A percentile compares a stretch with the other conserved stretches of the same genome.
Evolutionary conservation across 2,329 filamentous ascomycete species (phyloP).

Genomic region (Dothideomycetidae sp.): DNA sequence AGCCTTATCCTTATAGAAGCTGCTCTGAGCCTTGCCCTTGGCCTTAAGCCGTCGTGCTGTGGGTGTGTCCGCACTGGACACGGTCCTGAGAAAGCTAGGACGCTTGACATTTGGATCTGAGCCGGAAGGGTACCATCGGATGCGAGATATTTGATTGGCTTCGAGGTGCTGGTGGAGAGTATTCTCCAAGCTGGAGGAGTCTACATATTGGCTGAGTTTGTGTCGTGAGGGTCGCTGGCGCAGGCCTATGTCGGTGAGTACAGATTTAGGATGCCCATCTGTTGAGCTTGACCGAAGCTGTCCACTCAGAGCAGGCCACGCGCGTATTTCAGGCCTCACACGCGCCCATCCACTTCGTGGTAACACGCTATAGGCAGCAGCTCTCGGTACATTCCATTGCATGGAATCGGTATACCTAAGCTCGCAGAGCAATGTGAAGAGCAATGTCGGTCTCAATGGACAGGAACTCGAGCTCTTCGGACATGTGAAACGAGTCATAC

Average conservation of each 20-base stretch:
- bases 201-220: constrained; percentile 1
- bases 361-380: too few species aligned
- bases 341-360: too few species aligned
- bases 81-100: too few species aligned
- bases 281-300: not conserved
- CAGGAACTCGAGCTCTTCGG: too few species aligned
- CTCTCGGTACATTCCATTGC: not conserved
- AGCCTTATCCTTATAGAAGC: too few species aligned
- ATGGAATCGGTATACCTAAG: not conserved
- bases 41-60: not conserved
- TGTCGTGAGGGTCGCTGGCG: not conserved
- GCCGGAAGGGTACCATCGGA: not conserved
- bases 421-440: too few species aligned
- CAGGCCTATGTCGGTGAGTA: not conserved
- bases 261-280: not conserved
- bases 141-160: constrained; percentile 1
- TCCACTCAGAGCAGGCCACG: not conserved
- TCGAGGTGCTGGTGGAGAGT: constrained; percentile 5
- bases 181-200: constrained; percentile 1
- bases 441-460: too few species aligned
- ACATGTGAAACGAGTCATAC: too few species aligned
- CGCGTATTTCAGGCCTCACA: not conserved
- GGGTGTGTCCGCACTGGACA: too few species aligned
- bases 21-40: not conserved
- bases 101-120: constrained; percentile 1